Evolutionary conservation across 2,329 filamentous ascomycete genomes (phyloP).

Genomic region (Sporothrix pseudoabietina): DNA sequence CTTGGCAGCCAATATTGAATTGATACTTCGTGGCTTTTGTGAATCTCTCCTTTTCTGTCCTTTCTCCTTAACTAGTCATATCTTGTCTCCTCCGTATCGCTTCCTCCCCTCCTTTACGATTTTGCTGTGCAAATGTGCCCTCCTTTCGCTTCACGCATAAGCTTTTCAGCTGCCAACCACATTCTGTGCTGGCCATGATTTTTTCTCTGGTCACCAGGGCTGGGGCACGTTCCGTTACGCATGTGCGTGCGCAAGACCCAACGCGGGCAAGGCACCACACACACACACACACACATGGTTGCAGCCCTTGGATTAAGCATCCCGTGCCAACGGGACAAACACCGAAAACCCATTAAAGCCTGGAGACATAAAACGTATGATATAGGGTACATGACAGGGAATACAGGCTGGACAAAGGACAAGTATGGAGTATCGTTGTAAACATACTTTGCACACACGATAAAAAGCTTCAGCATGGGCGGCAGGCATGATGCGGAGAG

Average conservation of each 20-base stretch:
- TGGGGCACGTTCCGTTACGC: constrained; percentile 10
- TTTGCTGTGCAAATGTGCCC: background rate
- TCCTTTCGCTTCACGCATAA: background rate
- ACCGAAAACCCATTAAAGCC: background rate
- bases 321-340: background rate
- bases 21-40: background rate
- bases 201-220: background rate
- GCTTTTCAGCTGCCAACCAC: background rate
- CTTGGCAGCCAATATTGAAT: constrained; percentile 6
- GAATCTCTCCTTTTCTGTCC: background rate
- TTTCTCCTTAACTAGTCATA: background rate
- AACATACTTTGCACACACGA: background rate
- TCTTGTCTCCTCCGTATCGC: constrained; percentile 1
- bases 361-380: constrained; percentile 3
- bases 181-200: background rate
- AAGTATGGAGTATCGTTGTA: background rate
- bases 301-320: constrained; percentile 17
- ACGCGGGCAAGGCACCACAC: background rate
- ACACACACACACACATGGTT: background rate
- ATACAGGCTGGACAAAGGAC: background rate
- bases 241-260: constrained; percentile 2
- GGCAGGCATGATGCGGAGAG: background rate
- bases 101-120: constrained; percentile 1
- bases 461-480: background rate
- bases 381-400: constrained; percentile 3